Conservation (phyloP, 306 rosid species). For the Citrullus mucosospermus region DNA sequence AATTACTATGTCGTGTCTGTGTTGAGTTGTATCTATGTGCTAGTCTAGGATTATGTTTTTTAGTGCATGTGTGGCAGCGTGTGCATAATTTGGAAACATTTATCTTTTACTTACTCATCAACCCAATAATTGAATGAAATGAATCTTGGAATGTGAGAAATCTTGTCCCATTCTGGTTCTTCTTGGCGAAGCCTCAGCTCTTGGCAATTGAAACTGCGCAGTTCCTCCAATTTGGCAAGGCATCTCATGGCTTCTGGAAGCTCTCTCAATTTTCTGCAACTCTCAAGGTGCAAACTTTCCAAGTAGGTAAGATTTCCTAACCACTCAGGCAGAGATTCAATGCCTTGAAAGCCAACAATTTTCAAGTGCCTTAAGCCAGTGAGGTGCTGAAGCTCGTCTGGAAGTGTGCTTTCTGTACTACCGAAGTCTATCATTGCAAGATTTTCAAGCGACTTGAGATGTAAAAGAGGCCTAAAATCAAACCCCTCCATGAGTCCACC, state of each 20-base stretch:
- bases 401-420: background rate
- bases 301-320: background rate
- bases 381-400: background rate
- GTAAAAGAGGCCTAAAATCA: background rate
- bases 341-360: conserved; percentile 2
- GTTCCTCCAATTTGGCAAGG: background rate
- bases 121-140: conserved; percentile 7
- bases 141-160: background rate
- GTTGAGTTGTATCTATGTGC: too few species aligned
- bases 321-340: conserved; percentile 7
- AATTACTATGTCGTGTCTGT: background rate
- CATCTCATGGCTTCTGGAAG: background rate
- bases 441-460: background rate
- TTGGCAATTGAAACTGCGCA: conserved; percentile 5
- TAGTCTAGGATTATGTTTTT: background rate
- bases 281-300: conserved; percentile 1
- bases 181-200: conserved; percentile 7
- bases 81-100: background rate
- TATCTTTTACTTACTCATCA: background rate
- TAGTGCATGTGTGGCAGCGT: background rate
- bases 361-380: background rate
- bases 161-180: conserved; percentile 4
- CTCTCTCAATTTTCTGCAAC: conserved; percentile 7
- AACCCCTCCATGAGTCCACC: conserved; percentile 3
- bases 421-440: conserved; percentile 2